Conservation (phyloP, 2,329 filamentous ascomycete genomes). For the Cladosporium sp. region DNA sequence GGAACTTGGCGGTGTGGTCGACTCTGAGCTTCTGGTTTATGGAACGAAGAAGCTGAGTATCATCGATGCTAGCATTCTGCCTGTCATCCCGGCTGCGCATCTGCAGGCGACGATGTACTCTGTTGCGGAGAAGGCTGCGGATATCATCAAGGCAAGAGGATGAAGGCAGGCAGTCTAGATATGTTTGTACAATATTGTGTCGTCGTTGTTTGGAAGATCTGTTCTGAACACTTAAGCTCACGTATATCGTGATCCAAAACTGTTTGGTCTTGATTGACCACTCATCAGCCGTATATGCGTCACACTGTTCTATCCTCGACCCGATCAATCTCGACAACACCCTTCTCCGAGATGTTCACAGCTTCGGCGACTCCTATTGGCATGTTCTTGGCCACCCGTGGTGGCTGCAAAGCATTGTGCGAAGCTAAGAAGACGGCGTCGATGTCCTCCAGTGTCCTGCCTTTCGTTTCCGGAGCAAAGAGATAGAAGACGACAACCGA, state of each 20-base stretch:
- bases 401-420: slow-evolving; percentile 26
- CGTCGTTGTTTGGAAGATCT: no score
- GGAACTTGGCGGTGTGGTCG: slow-evolving; percentile 36
- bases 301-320: slow-evolving; percentile 20
- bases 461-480: slow-evolving; percentile 31
- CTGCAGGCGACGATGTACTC: slow-evolving; percentile 32
- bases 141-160: slow-evolving; percentile 7
- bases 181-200: not conserved
- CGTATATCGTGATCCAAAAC: no score
- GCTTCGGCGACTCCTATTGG: slow-evolving; percentile 26
- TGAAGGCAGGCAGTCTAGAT: not conserved
- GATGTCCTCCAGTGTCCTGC: slow-evolving; percentile 33
- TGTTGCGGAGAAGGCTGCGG: slow-evolving; percentile 42
- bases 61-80: slow-evolving; percentile 38
- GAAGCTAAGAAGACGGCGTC: slow-evolving; percentile 33
- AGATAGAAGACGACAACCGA: slow-evolving; percentile 49
- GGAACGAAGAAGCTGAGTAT: slow-evolving; percentile 39
- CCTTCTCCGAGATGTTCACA: slow-evolving; percentile 22
- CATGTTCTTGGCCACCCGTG: slow-evolving; percentile 26
- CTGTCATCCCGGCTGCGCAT: slow-evolving; percentile 28
- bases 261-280: no score
- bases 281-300: not conserved
- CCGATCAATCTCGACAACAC: slow-evolving; percentile 16
- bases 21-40: slow-evolving; percentile 38
- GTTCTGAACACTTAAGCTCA: no score